These are phyloP conservation scores for Picea mariana DNA, from an alignment of 83 land plant genomes.

Conservation along the genomic window DNA sequence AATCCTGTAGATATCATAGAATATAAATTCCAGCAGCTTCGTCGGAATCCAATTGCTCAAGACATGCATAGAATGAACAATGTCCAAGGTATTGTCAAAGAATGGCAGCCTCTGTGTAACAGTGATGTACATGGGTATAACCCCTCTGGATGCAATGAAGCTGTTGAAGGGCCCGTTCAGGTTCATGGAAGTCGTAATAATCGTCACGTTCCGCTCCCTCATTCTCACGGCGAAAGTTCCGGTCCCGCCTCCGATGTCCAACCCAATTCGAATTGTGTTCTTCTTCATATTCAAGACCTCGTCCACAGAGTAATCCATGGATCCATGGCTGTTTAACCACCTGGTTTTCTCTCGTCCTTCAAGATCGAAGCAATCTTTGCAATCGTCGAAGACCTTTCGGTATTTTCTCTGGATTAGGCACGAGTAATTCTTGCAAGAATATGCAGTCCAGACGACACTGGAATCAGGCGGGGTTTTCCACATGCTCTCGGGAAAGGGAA, in stretches of 20 bases:
- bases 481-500: constrained; percentile 56
- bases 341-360: constrained; percentile 46
- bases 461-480: constrained; percentile 76
- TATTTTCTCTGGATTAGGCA: constrained; percentile 50
- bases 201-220: constrained; percentile 32
- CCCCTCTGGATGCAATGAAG: constrained; percentile 47
- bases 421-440: constrained; percentile 78
- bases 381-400: constrained; percentile 36
- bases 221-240: constrained; percentile 41
- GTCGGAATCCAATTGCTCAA: constrained; percentile 53
- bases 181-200: constrained; percentile 52
- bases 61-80: constrained; percentile 57
- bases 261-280: constrained; percentile 71
- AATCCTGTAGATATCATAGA: constrained; percentile 49
- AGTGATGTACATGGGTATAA: constrained; percentile 38
- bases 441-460: constrained; percentile 65
- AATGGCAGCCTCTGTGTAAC: constrained; percentile 40
- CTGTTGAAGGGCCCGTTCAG: constrained; percentile 43
- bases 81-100: constrained; percentile 45
- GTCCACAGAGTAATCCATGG: constrained; percentile 58
- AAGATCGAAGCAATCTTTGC: constrained; percentile 71
- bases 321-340: constrained; percentile 49
- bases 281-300: constrained; percentile 60
- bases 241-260: constrained; percentile 82
- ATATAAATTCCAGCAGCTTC: constrained; percentile 29